Evolutionary conservation across 306 rosid species (phyloP), one percentile per base, ranked within the genome.

Genomic region (Vicia sativa): DNA sequence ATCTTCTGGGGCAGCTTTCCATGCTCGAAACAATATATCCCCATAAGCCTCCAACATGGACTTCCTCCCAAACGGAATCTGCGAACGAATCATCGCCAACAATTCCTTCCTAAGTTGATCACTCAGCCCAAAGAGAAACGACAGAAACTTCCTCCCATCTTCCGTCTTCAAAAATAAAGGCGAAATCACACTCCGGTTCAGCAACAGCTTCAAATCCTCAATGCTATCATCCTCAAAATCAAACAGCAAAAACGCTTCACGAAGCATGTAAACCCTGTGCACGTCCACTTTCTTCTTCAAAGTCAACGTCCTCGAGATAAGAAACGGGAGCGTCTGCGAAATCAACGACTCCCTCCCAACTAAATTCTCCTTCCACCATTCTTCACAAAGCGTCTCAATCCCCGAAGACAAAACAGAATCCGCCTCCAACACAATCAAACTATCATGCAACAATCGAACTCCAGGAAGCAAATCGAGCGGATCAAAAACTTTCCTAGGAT

Each of bases 161-260:
- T 88, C 98, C 0, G 84, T 76, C 74, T 93, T 93, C 79, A 90
- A 61, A 78, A 79, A 90, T 46, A 93, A 21, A 0, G 97, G 98
- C 16, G 91, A 80, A 56, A 93, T 79, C 69, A 86, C 82, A 11
- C 96, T 90, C 31, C 95, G 81, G 35, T 82, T 68, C 18, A 90
- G 8, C 79, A 93, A 78, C 4, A 78, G 80, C 79, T 85, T 93
- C 87, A 93, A 74, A 75, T 86, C 95, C 71, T 82, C 89, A 13
- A 88, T 90, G 44, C 91, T 90, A 61, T 86, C 96, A 16, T 90
- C 98, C 15, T 88, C 90, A 12, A 85, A 93, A 85, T 93, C 97
- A 9, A 90, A 87, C 74, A 89, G 61, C 0, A 68, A 14, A 31
- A 93, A 82, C 23, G 95, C 98, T 78, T 88, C 96, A 0, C 97